Base-by-base conservation (phyloP, 2,329 filamentous ascomycete species). In the Claviceps fusiformis region DNA sequence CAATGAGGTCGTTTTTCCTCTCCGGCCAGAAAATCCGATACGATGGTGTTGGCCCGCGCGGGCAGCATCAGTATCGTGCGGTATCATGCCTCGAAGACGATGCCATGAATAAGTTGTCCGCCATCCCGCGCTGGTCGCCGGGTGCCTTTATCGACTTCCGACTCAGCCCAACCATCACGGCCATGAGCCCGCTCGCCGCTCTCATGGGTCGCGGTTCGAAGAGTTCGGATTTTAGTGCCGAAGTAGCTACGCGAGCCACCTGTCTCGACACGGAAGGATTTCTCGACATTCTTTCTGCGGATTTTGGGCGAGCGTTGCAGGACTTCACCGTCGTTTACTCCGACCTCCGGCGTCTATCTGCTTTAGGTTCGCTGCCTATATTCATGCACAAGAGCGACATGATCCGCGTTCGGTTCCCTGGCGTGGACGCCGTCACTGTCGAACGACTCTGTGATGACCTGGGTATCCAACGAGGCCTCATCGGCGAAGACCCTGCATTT, bases 61-160 rank as follows among this genome's bases (percentile, higher is more conserved):
- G 91, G 48, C 83, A 91, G 70, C 86, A 87, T 71, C 80, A 81
- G 57, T 96, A 89, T 75, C 86, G 87, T 64, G 74, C 82, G 35
- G 82, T 96, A n/a, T 87, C 85, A 39, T 74, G 76, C 11, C 71
- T 89, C 3, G 86, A 93, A 65, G 82, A 93, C 59, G 79, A 91
- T 69, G 81, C 85, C 11, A 78, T 80, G 60, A 77, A 79, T 57
- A 87, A 82, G 67, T 78, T 93, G 71, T 77, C 79, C 39, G 76
- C 75, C 47, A 72, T 81, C 8, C 73, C 79, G 53, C 77, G 73
- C 67, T 70, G 64, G 70, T 59, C 73, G 3, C 82, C 89, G 3
- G 93, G 93, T 31, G 87, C 91, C 1, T 92, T 82, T 69, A 78
- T 98, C 66, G 90, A 95, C 70, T 98, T 97, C 73, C 78, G 83